These are phyloP conservation scores for Pleurotus sapidus DNA, from an alignment of 768 basidiomycete species.

Conservation along the genomic window DNA sequence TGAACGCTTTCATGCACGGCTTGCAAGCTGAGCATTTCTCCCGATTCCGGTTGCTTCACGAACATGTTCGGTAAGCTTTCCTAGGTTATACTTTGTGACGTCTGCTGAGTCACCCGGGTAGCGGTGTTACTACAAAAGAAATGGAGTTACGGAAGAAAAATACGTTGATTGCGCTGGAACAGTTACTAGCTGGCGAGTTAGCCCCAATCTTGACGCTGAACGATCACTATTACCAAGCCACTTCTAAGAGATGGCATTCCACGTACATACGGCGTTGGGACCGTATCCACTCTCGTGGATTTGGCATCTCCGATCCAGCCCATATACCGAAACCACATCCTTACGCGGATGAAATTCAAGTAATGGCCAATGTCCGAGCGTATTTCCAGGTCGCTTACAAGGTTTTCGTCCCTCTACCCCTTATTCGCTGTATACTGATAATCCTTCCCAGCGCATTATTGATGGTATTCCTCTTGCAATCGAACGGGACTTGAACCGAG, in stretches of 20 bases:
- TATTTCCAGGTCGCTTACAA: slow-evolving; percentile 56
- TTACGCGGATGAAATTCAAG: slow-evolving; percentile 38
- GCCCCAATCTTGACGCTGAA: slow-evolving; percentile 24
- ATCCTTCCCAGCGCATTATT: slow-evolving; percentile 42
- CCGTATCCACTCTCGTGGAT: too few species aligned
- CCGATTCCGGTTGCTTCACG: slow-evolving; percentile 24
- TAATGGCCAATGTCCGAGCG: slow-evolving; percentile 55
- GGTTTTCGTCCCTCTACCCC: slow-evolving; percentile 24
- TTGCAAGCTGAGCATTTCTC: slow-evolving; percentile 25
- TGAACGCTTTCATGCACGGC: slow-evolving; percentile 13
- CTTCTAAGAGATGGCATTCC: slow-evolving; percentile 21
- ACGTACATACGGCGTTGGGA: neutral
- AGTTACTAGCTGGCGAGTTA: slow-evolving; percentile 9
- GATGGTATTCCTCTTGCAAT: slow-evolving; percentile 52
- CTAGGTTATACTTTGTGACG: neutral
- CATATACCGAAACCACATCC: neutral
- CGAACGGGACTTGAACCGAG: slow-evolving; percentile 40
- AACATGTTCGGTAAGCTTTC: slow-evolving; percentile 20
- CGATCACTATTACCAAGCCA: slow-evolving; percentile 14
- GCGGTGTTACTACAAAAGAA: neutral
- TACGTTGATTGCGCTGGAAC: neutral
- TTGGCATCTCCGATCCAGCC: too few species aligned
- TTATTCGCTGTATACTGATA: neutral
- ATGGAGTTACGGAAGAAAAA: neutral
- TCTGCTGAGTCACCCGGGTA: neutral